A percentile compares a stretch with the other conserved stretches of the same genome.
Evolutionary conservation across 2,329 filamentous ascomycete genomes (phyloP).

Genomic region (Nemania sp.): DNA sequence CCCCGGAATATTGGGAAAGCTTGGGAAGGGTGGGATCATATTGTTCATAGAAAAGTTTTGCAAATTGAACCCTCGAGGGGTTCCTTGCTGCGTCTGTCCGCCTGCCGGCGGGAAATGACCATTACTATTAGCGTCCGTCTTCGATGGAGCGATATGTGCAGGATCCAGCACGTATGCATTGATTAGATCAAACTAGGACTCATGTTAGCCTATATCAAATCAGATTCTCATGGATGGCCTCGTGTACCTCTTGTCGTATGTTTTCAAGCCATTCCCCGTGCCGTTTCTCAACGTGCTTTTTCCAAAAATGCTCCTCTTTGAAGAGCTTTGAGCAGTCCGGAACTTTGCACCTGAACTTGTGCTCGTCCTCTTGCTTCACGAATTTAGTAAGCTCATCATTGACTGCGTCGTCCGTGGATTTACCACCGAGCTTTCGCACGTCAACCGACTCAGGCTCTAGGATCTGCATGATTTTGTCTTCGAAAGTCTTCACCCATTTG

Average conservation of each 20-base stretch:
- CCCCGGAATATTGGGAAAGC: conserved; percentile 61
- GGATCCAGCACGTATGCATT: conserved; percentile 95
- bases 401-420: conserved; percentile 80
- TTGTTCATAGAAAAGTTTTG: conserved; percentile 67
- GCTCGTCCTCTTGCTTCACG: conserved; percentile 96
- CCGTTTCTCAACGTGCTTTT: conserved; percentile 95
- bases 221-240: not conserved
- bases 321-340: conserved; percentile 96
- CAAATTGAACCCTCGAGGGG: conserved; percentile 89
- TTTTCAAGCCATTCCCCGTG: conserved; percentile 84
- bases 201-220: conserved; percentile 39
- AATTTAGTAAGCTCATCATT: conserved; percentile 84
- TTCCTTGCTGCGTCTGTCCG: conserved; percentile 76
- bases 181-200: conserved; percentile 75
- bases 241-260: conserved; percentile 78
- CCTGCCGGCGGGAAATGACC: conserved; percentile 88
- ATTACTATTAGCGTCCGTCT: conserved; percentile 92
- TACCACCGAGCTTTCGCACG: conserved; percentile 87
- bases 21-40: conserved; percentile 61
- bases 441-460: conserved; percentile 88
- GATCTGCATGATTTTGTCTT: conserved; percentile 93
- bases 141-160: conserved; percentile 88
- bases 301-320: conserved; percentile 97
- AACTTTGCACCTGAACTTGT: conserved; percentile 95
- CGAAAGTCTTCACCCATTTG: conserved; percentile 99